These are phyloP conservation scores for Bimuria novae-zelandiae DNA, from an alignment of 2,329 filamentous ascomycete genomes.

Conservation along the genomic window DNA sequence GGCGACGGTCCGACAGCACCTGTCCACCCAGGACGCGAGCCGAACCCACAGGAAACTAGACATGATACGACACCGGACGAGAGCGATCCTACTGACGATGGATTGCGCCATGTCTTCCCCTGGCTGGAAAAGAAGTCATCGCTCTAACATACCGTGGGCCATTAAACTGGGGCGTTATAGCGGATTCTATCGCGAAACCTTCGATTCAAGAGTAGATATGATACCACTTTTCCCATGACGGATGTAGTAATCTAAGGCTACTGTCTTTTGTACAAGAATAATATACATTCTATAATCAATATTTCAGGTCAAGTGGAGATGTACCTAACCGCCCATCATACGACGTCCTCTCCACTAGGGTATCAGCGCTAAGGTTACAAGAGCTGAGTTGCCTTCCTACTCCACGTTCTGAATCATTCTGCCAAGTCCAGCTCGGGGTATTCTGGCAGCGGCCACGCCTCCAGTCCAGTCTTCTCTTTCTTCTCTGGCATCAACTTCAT, in stretches of 20 bases:
- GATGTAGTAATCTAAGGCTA: neutral
- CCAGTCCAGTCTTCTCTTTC: constrained; percentile 20
- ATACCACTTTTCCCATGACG: constrained; percentile 3
- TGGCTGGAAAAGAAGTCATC: constrained; percentile 53
- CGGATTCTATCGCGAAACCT: neutral
- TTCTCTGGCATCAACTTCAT: constrained; percentile 37
- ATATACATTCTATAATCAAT: too few species aligned
- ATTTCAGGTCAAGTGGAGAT: constrained; percentile 59
- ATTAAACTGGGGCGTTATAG: neutral
- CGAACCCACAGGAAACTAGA: neutral
- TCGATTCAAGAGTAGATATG: constrained; percentile 2
- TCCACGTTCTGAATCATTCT: too few species aligned
- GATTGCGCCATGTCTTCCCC: constrained; percentile 37
- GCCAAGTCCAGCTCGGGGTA: too few species aligned
- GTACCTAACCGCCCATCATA: too few species aligned
- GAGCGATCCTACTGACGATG: constrained; percentile 11
- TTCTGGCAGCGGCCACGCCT: constrained; percentile 45
- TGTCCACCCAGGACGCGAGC: constrained; percentile 10
- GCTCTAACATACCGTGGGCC: constrained; percentile 15
- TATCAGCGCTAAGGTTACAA: too few species aligned
- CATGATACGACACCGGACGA: constrained; percentile 7
- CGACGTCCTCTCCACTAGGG: too few species aligned
- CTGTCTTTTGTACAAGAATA: neutral
- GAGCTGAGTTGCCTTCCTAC: too few species aligned
- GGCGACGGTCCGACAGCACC: neutral